These are phyloP conservation scores for Plasmodium reichenowi DNA, from an alignment of 169 alveolate species.

Conservation along the genomic window DNA sequence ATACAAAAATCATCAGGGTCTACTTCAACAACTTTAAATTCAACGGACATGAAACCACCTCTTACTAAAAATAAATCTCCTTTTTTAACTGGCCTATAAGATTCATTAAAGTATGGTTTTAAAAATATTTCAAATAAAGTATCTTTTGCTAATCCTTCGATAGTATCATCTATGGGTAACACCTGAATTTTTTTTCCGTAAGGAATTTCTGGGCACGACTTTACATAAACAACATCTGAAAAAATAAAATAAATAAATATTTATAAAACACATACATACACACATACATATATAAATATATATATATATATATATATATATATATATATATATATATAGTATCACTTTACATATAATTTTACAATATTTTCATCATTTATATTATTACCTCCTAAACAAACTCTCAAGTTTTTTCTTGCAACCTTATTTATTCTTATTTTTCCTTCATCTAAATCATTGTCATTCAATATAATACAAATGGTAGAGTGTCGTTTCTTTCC, in stretches of 20 bases:
- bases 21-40: conserved; percentile 99
- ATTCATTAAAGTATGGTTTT: conserved; percentile 99
- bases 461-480: conserved; percentile 98
- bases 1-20: conserved; percentile 99
- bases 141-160: conserved; percentile 98
- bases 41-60: conserved; percentile 99
- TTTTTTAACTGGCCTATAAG: conserved; percentile 99
- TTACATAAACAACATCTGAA: conserved; percentile 94
- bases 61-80: conserved; percentile 99
- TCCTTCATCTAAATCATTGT: conserved; percentile 96
- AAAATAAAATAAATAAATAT: background rate
- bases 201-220: conserved; percentile 98
- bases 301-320: background rate
- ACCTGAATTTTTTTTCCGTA: conserved; percentile 99
- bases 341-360: no score
- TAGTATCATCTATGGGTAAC: conserved; percentile 99
- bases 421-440: conserved; percentile 98
- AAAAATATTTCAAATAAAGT: conserved; percentile 97
- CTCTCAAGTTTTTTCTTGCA: conserved; percentile 98
- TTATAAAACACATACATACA: background rate
- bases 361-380: background rate
- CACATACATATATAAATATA: background rate
- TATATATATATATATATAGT: background rate
- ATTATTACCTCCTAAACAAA: conserved; percentile 94
- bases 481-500: conserved; percentile 99